Evolutionary conservation across 2,329 filamentous ascomycete genomes (phyloP), one percentile per base, ranked within the genome.

Genomic region (Sphaceloma murrayae): DNA sequence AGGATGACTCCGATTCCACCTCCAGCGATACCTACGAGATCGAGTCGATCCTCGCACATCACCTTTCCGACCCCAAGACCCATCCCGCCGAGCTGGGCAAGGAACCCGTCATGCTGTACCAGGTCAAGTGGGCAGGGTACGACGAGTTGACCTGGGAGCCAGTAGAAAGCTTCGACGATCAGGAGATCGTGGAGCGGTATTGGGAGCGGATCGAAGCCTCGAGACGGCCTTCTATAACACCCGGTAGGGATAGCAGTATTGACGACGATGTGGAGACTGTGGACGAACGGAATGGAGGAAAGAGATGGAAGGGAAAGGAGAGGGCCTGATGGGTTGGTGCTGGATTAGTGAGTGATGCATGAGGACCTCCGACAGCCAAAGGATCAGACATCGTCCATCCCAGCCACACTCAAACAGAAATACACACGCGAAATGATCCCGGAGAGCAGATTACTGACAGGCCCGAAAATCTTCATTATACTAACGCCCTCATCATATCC

Each of bases 131-230:
- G 58, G 54, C 54, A 43, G 57, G 58, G 3, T 57, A 45, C 22
- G 47, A 52, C 2, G 55, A 58, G 11, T 48, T 50, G 6, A 58
- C 57, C 0, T 62, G 59, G 59, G 58, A 62, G 49, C 58, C 59
- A 1, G 47, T 43, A 10, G 48, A 54, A 5, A 59, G 56, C 40
- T 61, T 62, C 44, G 48, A 47, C 4, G 58, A 58, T 42, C 44
- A 39, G 16, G 49, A 44, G 6, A 48, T 57, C 8, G 44, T 62
- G 6, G 43, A 48, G 2, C 53, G 52, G 2, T 62, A 62, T 45
- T 47, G 45, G 45, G 14, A 17, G 5, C 10, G 26, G 10, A 29
- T 34, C 11, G 21, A 38, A 32, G 31, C 46, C 9, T 22, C 11
- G 24, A 43, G 40, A 11, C 14, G 13, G 17, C 11, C 7, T n/a